Conservation (phyloP, 2,329 filamentous ascomycete species). For the Apiospora aurea region DNA sequence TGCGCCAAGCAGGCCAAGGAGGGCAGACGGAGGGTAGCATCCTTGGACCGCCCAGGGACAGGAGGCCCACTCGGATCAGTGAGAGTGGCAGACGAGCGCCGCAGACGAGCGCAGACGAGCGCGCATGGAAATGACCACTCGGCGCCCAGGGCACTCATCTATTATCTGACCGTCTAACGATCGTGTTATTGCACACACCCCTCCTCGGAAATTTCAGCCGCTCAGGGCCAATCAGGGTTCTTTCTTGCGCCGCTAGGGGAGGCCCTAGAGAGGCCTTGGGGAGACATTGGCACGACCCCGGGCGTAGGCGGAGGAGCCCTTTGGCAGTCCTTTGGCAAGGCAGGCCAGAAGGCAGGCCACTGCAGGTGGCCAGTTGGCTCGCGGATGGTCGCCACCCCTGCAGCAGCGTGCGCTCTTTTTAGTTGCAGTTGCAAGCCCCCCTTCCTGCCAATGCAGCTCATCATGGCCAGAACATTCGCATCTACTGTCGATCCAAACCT, state of each 20-base stretch:
- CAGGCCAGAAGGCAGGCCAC: neutral
- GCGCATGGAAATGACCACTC: conserved; percentile 13
- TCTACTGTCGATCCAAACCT: conserved; percentile 1
- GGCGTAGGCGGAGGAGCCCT: neutral
- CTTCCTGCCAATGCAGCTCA: conserved; percentile 15
- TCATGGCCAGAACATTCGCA: neutral
- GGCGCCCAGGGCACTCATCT: neutral
- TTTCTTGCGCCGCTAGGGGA: neutral
- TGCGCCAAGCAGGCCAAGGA: conserved; percentile 17
- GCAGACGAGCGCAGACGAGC: neutral
- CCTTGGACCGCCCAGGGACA: conserved; percentile 14
- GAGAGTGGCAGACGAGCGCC: neutral
- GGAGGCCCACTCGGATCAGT: conserved; percentile 1
- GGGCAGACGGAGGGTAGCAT: conserved; percentile 5
- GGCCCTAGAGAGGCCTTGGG: neutral
- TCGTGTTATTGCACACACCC: conserved; percentile 20
- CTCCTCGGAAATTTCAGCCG: conserved; percentile 15
- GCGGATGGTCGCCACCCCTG: conserved; percentile 10
- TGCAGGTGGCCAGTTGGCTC: conserved; percentile 13
- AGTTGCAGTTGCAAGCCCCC: conserved; percentile 14
- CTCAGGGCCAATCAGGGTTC: neutral
- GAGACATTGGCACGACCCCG: conserved; percentile 10
- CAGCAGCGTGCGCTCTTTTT: conserved; percentile 14
- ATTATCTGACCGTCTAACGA: conserved; percentile 3
- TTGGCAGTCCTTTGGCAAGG: neutral